Base-by-base conservation (phyloP, 2,329 filamentous ascomycete genomes). In the Thielaviopsis populi region DNA sequence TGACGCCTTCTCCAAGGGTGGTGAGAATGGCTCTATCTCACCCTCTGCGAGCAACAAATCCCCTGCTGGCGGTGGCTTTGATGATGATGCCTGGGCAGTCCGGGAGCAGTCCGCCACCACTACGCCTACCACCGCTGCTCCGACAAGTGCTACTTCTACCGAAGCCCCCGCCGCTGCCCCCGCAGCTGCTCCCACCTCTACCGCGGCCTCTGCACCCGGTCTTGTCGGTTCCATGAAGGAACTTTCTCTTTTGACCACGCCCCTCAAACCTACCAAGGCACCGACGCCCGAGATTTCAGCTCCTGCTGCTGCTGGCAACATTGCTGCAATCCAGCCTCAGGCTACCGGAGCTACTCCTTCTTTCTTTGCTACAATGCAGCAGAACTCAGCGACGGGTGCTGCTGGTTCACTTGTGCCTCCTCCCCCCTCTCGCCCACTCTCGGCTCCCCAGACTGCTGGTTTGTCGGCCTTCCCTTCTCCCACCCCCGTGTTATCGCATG, bases 11-110 rank as follows among this genome's bases (percentile, higher is more conserved):
- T 85, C 86, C 65, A 83, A 83, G 70, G 78, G 81, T 60, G 77
- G 78, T 8, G 60, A 33, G 17, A 62, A 62, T 19, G 61, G 54
- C 13, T 42, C 59, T 10, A 2, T 72, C 41, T 50, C 66, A 68
- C 60, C 69, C 60, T 65, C 68, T 53, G 67, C 69, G 48, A 65
- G 66, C 3, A 48, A 71, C 43, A 72, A 71, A 61, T 64, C 68
- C 61, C 68, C 66, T 15, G 68, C 69, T 33, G 77, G 53, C 53
- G 53, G 79, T 66, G 89, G 89, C 2, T 97, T 97, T 70, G 94
- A 99, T 61, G 94, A 97, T 71, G 90, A 97, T 76, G 94, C 94
- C 8, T 99, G 94, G 94, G 89, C 95, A 70, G 87, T 96, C 60
- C 62, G 65, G 4, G 96, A 96, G 76, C 89, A 66, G 50, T 30